A percentile compares a stretch with the other conserved stretches of the same genome.
Conservation (phyloP, 257 asterid genomes). For the Verbascum thapsus region DNA sequence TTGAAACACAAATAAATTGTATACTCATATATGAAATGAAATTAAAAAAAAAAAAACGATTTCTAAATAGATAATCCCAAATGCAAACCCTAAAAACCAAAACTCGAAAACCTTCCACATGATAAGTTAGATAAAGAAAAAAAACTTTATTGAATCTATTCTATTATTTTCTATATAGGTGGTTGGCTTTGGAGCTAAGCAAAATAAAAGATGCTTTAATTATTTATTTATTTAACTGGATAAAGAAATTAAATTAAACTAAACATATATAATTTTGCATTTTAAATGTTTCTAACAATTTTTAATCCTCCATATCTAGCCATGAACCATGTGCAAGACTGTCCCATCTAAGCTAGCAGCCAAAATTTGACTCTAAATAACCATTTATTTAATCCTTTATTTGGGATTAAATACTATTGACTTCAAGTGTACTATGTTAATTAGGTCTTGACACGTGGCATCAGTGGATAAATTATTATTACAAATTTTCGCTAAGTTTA, state of each 20-base stretch:
- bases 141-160: constrained; percentile 17
- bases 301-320: constrained; percentile 36
- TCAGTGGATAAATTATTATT: no score
- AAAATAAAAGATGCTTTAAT: constrained; percentile 44
- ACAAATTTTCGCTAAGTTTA: no score
- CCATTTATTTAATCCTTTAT: constrained; percentile 30
- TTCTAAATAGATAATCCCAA: no score
- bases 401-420: constrained; percentile 23
- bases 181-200: constrained; percentile 38
- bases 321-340: constrained; percentile 60
- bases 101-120: constrained; percentile 44
- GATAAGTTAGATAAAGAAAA: constrained; percentile 30
- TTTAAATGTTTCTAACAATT: constrained; percentile 20
- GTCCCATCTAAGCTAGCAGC: constrained; percentile 42
- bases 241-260: constrained; percentile 15
- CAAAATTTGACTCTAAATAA: constrained; percentile 29
- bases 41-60: no score
- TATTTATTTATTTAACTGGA: constrained; percentile 22
- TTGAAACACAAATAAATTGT: no score
- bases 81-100: constrained; percentile 32
- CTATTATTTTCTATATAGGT: constrained; percentile 37
- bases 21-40: no score
- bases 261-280: constrained; percentile 15
- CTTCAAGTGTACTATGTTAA: constrained; percentile 9
- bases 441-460: constrained; percentile 15